These are phyloP conservation scores for Podaxis sp. DNA, from an alignment of 768 basidiomycete genomes.

Conservation along the genomic window DNA sequence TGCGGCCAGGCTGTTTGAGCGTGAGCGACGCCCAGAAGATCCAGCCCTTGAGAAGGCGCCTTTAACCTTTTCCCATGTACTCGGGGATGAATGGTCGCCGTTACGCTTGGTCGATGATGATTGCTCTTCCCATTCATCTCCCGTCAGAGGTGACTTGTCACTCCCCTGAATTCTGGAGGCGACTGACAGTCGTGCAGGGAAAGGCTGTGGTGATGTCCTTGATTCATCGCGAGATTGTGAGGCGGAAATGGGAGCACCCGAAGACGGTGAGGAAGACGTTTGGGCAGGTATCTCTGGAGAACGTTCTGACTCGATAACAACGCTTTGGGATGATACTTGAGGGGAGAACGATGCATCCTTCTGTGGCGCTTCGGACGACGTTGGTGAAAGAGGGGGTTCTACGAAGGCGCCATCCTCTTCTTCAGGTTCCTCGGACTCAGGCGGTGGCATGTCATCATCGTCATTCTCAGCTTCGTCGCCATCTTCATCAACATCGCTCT, in stretches of 20 bases:
- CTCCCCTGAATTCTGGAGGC: constrained; percentile 55
- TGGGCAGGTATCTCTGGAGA: constrained; percentile 50
- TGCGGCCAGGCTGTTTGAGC: constrained; percentile 72
- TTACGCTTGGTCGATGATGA: constrained; percentile 52
- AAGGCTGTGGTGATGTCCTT: constrained; percentile 49
- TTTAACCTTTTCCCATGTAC: constrained; percentile 75
- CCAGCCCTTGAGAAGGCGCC: constrained; percentile 63
- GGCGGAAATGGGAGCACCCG: constrained; percentile 23
- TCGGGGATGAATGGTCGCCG: constrained; percentile 53
- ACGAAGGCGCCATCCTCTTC: constrained; percentile 50
- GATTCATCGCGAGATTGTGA: constrained; percentile 39
- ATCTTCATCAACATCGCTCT: constrained; percentile 58
- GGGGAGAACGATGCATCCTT: constrained; percentile 48
- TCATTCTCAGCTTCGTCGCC: constrained; percentile 54
- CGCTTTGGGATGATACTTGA: constrained; percentile 57
- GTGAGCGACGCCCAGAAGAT: constrained; percentile 74
- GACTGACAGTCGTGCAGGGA: constrained; percentile 61
- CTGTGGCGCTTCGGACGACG: constrained; percentile 46
- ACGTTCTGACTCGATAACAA: constrained; percentile 64
- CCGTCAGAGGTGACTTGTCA: constrained; percentile 55
- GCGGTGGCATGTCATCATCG: constrained; percentile 36
- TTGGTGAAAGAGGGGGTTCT: constrained; percentile 51
- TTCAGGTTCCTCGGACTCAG: constrained; percentile 27
- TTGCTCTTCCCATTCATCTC: constrained; percentile 53
- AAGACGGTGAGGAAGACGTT: constrained; percentile 50